A percentile compares a stretch with the other conserved stretches of the same genome.
Conservation (phyloP, 768 basidiomycete genomes). For the Ephemerocybe angulata region DNA sequence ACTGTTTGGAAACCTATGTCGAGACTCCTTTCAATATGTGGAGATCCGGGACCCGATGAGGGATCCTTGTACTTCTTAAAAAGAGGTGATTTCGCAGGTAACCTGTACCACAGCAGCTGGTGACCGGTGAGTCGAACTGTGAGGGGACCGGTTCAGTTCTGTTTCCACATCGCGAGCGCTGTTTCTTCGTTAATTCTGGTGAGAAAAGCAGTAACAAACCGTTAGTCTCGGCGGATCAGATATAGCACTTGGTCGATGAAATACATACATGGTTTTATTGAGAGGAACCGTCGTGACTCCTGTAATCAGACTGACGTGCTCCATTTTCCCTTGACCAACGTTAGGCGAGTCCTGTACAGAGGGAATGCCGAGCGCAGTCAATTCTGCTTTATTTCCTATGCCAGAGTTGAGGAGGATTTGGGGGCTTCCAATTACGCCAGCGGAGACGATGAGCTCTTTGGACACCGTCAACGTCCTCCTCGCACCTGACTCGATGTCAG, state of each 20-base stretch:
- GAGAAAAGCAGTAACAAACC: background rate
- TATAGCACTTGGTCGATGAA: background rate
- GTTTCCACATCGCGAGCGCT: conserved; percentile 26
- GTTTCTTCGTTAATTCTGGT: conserved; percentile 7
- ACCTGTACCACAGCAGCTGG: conserved; percentile 23
- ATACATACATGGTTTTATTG: background rate
- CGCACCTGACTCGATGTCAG: background rate
- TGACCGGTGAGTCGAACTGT: conserved; percentile 20
- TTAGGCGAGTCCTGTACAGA: conserved; percentile 23
- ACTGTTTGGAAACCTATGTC: conserved; percentile 21
- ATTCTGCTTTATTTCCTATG: conserved; percentile 13
- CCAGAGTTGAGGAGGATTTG: conserved; percentile 16
- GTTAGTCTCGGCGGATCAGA: too few relatives aligned
- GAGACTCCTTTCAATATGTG: conserved; percentile 34
- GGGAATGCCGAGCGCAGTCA: conserved; percentile 18
- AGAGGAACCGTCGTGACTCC: conserved; percentile 13
- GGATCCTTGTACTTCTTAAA: conserved; percentile 30
- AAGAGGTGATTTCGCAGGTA: conserved; percentile 27
- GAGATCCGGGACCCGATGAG: conserved; percentile 29
- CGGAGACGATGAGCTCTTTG: conserved; percentile 15
- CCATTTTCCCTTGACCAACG: conserved; percentile 16
- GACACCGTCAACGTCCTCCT: conserved; percentile 2
- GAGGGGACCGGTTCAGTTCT: conserved; percentile 19
- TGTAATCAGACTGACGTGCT: background rate
- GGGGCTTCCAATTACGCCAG: conserved; percentile 12